Percentiles rank a stretch among this genome's conserved stretches.
phyloP scores from a whole-genome alignment of 345 rosid genomes.

The Tarenaya hassleriana region DNA sequence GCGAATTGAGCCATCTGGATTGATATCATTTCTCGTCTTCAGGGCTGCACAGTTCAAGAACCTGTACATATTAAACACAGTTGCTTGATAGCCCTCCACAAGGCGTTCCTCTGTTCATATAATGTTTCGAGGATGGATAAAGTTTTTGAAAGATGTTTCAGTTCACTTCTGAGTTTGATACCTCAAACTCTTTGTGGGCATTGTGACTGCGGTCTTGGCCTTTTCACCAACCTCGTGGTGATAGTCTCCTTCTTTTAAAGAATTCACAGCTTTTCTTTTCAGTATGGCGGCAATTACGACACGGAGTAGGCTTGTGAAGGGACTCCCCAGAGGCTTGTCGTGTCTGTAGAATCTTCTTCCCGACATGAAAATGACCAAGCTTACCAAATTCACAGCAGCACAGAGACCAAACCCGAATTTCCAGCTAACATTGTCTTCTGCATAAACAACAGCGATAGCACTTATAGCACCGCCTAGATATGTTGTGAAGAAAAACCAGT shows the following conservation, averaged over 20 bases:
- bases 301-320: constrained; percentile 33
- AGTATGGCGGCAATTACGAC: constrained; percentile 34
- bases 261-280: constrained; percentile 29
- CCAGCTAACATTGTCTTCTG: constrained; percentile 46
- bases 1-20: constrained; percentile 23
- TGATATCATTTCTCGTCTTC: constrained; percentile 32
- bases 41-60: constrained; percentile 30
- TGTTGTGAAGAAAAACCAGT: constrained; percentile 36
- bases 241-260: constrained; percentile 32
- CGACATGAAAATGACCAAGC: constrained; percentile 21
- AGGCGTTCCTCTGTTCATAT: no score
- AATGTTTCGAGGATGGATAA: no score
- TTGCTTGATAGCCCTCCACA: no score
- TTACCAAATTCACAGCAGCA: constrained; percentile 24
- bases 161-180: background rate
- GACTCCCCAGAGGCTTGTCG: constrained; percentile 39
- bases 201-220: background rate
- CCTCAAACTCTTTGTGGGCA: constrained; percentile 35
- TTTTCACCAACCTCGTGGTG: constrained; percentile 17
- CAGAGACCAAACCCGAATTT: constrained; percentile 39
- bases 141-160: no score
- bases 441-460: constrained; percentile 33
- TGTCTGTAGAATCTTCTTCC: constrained; percentile 37
- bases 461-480: constrained; percentile 13
- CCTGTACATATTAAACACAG: constrained; percentile 4